These are phyloP conservation scores for Thelonectria rubi DNA, from an alignment of 2,329 filamentous ascomycete species.

Conservation along the genomic window DNA sequence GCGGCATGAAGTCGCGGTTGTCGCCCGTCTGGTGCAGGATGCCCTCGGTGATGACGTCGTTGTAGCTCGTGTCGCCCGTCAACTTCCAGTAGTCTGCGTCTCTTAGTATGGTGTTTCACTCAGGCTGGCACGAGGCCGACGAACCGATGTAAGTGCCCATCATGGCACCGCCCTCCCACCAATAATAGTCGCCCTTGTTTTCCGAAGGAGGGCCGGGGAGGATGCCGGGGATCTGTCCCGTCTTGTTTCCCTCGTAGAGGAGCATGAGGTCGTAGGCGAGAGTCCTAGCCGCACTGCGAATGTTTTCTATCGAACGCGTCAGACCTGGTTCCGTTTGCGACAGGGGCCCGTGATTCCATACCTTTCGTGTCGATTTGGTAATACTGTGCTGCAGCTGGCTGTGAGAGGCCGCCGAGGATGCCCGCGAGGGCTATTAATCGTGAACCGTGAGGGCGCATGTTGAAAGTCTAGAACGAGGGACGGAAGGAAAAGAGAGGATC, in stretches of 20 bases:
- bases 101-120: neutral
- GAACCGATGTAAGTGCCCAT: slow-evolving; percentile 70
- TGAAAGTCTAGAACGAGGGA: neutral
- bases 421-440: slow-evolving; percentile 25
- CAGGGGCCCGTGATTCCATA: slow-evolving; percentile 17
- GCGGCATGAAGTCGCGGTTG: slow-evolving; percentile 66
- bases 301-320: slow-evolving; percentile 51
- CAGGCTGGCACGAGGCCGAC: neutral
- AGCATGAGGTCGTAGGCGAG: slow-evolving; percentile 61
- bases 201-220: slow-evolving; percentile 62
- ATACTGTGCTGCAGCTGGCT: slow-evolving; percentile 36
- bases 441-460: slow-evolving; percentile 4
- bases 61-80: slow-evolving; percentile 71
- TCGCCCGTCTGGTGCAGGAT: slow-evolving; percentile 68
- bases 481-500: neutral
- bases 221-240: slow-evolving; percentile 64
- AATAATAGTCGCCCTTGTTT: slow-evolving; percentile 68
- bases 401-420: slow-evolving; percentile 29
- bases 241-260: slow-evolving; percentile 60
- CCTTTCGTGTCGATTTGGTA: slow-evolving; percentile 47
- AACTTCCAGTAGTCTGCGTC: slow-evolving; percentile 70
- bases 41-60: slow-evolving; percentile 64
- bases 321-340: neutral
- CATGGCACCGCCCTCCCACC: slow-evolving; percentile 77
- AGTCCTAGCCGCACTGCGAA: slow-evolving; percentile 55